Percentiles rank a stretch among this genome's conserved stretches.
These are phyloP conservation scores for Chrysoporthe cubensis DNA, from an alignment of 2,329 filamentous ascomycete species.

Conservation along the genomic window DNA sequence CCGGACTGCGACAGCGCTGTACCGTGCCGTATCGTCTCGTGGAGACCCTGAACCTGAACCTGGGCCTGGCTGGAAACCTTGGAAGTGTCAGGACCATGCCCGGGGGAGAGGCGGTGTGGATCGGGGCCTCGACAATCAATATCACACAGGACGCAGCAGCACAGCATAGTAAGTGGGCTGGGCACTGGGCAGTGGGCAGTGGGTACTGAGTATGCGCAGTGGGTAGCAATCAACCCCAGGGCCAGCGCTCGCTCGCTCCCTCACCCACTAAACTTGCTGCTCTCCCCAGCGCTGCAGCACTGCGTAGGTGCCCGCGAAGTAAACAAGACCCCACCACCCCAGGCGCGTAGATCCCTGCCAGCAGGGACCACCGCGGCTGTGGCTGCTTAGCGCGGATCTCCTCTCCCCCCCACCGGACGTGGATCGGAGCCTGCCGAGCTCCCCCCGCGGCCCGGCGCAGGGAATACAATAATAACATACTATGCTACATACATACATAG, in stretches of 20 bases:
- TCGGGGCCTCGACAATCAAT: background rate
- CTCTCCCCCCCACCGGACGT: background rate
- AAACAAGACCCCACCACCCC: conserved; percentile 14
- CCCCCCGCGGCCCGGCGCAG: no score
- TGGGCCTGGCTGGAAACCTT: background rate
- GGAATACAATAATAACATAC: background rate
- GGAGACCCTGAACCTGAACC: conserved; percentile 2
- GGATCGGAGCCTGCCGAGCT: conserved; percentile 3
- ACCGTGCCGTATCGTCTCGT: background rate
- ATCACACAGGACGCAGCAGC: background rate
- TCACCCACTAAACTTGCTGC: no score
- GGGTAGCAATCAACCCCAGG: no score
- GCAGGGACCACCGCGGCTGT: conserved; percentile 13
- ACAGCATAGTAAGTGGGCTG: background rate
- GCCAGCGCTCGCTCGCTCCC: no score
- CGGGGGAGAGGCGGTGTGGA: conserved; percentile 12
- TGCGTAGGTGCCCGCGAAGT: background rate
- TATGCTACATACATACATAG: no score
- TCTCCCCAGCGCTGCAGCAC: no score
- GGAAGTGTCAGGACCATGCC: conserved; percentile 7
- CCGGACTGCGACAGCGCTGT: no score
- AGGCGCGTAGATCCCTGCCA: conserved; percentile 13
- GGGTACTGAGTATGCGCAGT: no score
- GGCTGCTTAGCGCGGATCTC: background rate
- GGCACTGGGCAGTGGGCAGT: no score